phyloP scores from a whole-genome alignment of 345 rosid genomes.

The Dipteronia dyeriana region DNA sequence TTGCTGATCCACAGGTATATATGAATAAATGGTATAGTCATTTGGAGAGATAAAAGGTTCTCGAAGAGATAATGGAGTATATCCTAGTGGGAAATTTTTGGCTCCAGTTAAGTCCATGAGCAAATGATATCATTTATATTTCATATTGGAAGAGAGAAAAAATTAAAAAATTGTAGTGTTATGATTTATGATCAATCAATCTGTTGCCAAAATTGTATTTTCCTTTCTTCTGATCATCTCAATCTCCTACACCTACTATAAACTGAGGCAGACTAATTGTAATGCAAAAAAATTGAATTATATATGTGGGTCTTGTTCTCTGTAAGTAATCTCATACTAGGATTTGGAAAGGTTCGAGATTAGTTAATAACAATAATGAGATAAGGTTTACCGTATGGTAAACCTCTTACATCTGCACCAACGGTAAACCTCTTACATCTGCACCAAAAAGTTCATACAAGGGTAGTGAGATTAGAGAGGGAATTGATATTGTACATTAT shows the following conservation, averaged over 20 bases:
- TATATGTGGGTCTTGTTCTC: too few species aligned
- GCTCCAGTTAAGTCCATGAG: neutral
- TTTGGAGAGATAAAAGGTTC: neutral
- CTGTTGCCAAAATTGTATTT: neutral
- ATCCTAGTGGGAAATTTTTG: slow-evolving; percentile 12
- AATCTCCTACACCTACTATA: neutral
- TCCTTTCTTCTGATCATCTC: neutral
- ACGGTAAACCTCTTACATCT: too few species aligned
- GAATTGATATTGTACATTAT: too few species aligned
- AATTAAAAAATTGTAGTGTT: neutral
- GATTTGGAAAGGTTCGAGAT: too few species aligned
- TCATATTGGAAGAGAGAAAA: neutral
- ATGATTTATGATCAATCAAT: neutral
- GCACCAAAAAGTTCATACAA: neutral
- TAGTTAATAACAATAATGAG: too few species aligned
- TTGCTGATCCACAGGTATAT: neutral
- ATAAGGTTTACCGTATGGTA: too few species aligned
- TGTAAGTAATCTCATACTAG: too few species aligned
- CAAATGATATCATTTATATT: neutral
- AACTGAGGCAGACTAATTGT: neutral
- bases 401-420: too few species aligned
- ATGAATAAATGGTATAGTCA: neutral
- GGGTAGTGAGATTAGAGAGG: too few species aligned
- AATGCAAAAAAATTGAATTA: too few species aligned
- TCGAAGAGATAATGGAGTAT: neutral